These are phyloP conservation scores for Heimioporus punctisporus DNA, from an alignment of 1,284 basidiomycete genomes.

Conservation along the genomic window DNA sequence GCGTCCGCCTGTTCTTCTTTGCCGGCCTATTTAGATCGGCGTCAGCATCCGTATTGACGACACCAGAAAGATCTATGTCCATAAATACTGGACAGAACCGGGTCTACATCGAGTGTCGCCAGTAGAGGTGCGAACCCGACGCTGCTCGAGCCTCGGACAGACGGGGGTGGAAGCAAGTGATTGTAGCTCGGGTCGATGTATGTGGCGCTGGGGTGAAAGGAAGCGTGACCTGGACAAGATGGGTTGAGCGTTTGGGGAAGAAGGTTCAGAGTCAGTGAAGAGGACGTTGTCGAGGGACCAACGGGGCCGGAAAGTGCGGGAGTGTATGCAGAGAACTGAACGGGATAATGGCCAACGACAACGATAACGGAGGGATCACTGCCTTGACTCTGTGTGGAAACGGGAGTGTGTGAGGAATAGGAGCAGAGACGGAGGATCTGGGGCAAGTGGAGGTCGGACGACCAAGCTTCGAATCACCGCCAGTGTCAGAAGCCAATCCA, in stretches of 20 bases:
- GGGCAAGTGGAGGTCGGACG: no score
- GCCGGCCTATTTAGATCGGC: no score
- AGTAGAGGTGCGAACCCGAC: background rate
- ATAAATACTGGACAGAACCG: background rate
- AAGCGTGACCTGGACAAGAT: background rate
- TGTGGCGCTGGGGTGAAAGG: slow-evolving; percentile 1
- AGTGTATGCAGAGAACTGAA: background rate
- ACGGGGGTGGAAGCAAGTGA: slow-evolving; percentile 19
- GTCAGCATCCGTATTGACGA: no score
- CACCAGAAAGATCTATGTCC: background rate
- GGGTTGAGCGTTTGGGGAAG: background rate
- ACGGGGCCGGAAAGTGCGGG: no score
- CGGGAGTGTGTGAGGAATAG: no score
- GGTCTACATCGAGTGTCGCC: no score
- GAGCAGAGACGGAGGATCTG: no score
- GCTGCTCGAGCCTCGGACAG: background rate
- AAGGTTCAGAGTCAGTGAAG: no score
- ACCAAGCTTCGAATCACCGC: no score
- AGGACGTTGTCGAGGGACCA: no score
- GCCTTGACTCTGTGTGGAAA: no score
- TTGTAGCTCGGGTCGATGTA: background rate
- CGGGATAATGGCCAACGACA: background rate
- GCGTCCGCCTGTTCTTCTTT: background rate
- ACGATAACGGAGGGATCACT: background rate
- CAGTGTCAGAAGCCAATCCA: no score